These are phyloP conservation scores for Colletotrichum horii DNA, from an alignment of 2,329 filamentous ascomycete species.

Conservation along the genomic window DNA sequence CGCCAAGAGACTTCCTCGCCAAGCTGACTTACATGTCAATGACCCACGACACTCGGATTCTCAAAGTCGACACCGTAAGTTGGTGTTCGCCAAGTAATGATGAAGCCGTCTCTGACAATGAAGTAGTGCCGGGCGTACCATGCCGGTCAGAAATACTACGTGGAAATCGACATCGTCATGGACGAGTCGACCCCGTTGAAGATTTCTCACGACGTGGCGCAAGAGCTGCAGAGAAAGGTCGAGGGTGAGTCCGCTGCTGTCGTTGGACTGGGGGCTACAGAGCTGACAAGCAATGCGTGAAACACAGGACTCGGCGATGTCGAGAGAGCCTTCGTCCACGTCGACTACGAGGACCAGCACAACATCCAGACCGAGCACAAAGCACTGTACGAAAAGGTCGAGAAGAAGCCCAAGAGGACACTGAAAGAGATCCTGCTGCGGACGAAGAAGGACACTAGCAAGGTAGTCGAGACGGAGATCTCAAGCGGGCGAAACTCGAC, in stretches of 20 bases:
- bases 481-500: background rate
- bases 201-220: conserved; percentile 64
- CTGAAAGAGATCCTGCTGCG: conserved; percentile 37
- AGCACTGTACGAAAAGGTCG: conserved; percentile 40
- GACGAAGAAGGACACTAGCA: conserved; percentile 18
- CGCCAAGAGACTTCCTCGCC: conserved; percentile 60
- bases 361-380: conserved; percentile 47
- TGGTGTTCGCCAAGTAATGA: background rate
- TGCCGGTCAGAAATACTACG: conserved; percentile 65
- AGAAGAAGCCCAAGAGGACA: conserved; percentile 29
- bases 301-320: conserved; percentile 37
- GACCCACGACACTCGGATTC: conserved; percentile 58
- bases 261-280: background rate
- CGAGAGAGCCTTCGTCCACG: conserved; percentile 50
- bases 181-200: conserved; percentile 58
- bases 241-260: conserved; percentile 45
- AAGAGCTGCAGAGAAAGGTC: conserved; percentile 64
- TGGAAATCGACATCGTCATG: conserved; percentile 68
- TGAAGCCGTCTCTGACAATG: background rate
- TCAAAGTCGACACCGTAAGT: conserved; percentile 60
- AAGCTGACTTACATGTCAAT: conserved; percentile 62
- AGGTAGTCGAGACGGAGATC: conserved; percentile 6
- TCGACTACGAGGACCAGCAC: conserved; percentile 49
- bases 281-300: background rate
- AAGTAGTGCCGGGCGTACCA: conserved; percentile 61